Evolutionary conservation across 352 stramenopile species (phyloP), one percentile per base, ranked within the genome.

Genomic region (Bremia lactucae): DNA sequence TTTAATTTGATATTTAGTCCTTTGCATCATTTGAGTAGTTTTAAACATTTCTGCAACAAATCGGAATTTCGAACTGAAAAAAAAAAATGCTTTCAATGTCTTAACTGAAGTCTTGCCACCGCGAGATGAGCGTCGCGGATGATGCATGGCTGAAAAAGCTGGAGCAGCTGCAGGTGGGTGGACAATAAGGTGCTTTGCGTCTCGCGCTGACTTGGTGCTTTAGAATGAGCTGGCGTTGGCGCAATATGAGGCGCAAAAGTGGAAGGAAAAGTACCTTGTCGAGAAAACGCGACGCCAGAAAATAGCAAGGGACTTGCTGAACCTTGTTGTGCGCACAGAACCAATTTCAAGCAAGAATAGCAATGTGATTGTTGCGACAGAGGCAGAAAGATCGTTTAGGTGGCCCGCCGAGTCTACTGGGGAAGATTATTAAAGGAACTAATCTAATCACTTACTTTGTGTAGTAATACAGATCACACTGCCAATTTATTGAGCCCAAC

Each of bases 181-280:
- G 8, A 20, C 16, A 36, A 8, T 9, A 36, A 3, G 10, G 15
- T 21, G 21, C 8, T 40, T 36, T 26, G 18, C 4, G 14, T 41
- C 3, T 31, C 13, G 21, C 24, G 3, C 39, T 60, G 38, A 54
- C 40, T 48, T 31, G 31, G 8, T 47, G 14, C 6, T 39, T 8
- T 35, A 86, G 78, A 70, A 79, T 34, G 73, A 75, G 46, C 54
- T 86, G 29, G 62, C 59, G 42, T 47, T 86, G 44, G 71, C 68
- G 11, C 59, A 64, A 48, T 83, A 85, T 40, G 78, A 91, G 52
- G 61, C 78, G 10, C 44, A 66, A 31, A 73, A 72, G 43, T 91
- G 78, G 78, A 87, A 82, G 43, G 71, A 84, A 31, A 87, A 91
- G 67, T 91, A 76, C 38, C 3, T 67, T n/a, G 55, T 68, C 5